These are phyloP conservation scores for Russula earlei DNA, from an alignment of 768 basidiomycete genomes.

Conservation along the genomic window DNA sequence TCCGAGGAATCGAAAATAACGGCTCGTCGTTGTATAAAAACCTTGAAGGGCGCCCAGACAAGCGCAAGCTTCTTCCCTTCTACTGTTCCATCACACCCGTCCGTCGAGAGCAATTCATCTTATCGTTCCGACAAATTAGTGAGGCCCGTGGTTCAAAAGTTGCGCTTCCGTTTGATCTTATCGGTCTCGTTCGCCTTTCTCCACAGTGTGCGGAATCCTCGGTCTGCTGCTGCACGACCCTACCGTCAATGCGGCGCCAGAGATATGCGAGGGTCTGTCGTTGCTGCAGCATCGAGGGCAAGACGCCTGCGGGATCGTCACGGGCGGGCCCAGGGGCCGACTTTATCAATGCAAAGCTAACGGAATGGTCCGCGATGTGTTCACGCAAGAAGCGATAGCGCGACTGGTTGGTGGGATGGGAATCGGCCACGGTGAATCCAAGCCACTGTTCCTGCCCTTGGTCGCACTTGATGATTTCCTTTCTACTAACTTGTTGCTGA, in stretches of 20 bases:
- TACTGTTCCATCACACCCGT: too few species aligned
- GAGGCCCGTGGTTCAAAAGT: neutral
- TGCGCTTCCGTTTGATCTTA: neutral
- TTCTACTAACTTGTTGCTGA: too few species aligned
- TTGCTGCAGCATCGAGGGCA: slow-evolving; percentile 95
- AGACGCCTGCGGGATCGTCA: slow-evolving; percentile 96
- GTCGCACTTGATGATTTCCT: too few species aligned
- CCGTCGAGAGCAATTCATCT: too few species aligned
- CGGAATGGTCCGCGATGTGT: slow-evolving; percentile 97
- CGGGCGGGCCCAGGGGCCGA: slow-evolving; percentile 88
- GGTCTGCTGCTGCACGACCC: slow-evolving; percentile 81
- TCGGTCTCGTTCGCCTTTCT: slow-evolving; percentile 16
- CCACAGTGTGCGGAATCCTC: slow-evolving; percentile 82
- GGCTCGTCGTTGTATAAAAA: too few species aligned
- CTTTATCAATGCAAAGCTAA: slow-evolving; percentile 99
- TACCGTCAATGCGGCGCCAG: slow-evolving; percentile 62
- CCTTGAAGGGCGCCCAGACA: too few species aligned
- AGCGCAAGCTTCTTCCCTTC: too few species aligned
- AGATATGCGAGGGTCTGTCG: slow-evolving; percentile 93
- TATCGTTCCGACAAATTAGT: neutral
- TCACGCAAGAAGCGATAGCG: slow-evolving; percentile 69
- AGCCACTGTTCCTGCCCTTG: too few species aligned
- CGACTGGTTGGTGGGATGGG: slow-evolving; percentile 91
- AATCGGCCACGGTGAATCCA: slow-evolving; percentile 78
- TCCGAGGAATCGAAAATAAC: too few species aligned